Evolutionary conservation across 78 protist genomes (phyloP).

Genomic region (Dictyostelium intermedium): DNA sequence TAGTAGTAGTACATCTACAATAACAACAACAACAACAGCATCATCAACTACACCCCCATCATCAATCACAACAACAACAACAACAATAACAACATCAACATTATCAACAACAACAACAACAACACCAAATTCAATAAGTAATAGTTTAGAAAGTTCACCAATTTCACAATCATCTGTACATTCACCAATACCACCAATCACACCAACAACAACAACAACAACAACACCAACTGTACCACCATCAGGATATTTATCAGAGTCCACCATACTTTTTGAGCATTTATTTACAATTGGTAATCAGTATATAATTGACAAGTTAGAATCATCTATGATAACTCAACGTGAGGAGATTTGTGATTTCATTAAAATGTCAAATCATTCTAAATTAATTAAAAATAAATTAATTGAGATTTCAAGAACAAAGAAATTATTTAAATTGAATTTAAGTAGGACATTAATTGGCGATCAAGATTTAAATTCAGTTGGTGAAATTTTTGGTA

Average conservation of each 20-base stretch:
- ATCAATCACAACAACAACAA: background rate
- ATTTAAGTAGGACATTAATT: background rate
- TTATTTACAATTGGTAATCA: background rate
- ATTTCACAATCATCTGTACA: background rate
- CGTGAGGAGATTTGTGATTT: conserved; percentile 31
- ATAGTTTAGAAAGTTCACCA: background rate
- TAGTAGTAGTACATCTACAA: background rate
- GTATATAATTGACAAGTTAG: conserved; percentile 29
- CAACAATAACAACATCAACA: background rate
- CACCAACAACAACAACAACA: background rate
- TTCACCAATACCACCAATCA: background rate
- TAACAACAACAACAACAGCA: background rate
- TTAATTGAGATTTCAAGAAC: background rate
- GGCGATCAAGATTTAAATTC: background rate
- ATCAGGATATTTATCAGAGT: background rate
- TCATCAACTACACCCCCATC: background rate
- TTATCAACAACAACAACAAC: background rate
- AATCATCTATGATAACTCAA: conserved; percentile 14
- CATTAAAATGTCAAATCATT: conserved; percentile 5
- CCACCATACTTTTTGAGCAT: background rate
- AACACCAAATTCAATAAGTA: background rate
- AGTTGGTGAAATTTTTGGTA: conserved; percentile 26
- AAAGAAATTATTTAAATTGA: background rate
- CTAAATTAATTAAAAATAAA: background rate
- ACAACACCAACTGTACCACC: background rate